A percentile compares a stretch with the other conserved stretches of the same genome.
Conservation (phyloP, 306 rosid genomes). For the Cucurbita maxima region DNA sequence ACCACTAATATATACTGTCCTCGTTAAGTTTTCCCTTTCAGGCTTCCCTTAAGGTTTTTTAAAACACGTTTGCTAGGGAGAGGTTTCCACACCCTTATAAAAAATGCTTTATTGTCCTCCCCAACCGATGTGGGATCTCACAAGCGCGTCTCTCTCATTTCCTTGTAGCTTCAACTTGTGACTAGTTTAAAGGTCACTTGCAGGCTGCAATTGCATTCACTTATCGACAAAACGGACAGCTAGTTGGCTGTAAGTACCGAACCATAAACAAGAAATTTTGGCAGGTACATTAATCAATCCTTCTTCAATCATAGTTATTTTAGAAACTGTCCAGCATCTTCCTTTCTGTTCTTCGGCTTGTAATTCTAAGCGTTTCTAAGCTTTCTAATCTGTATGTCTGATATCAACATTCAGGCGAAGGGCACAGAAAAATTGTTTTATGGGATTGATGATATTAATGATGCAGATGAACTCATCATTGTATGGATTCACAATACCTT, state of each 20-base stretch:
- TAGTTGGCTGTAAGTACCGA: conserved; percentile 84
- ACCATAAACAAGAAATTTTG: conserved; percentile 55
- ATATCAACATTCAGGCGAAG: conserved; percentile 44
- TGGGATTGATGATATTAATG: conserved; percentile 66
- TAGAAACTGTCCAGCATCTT: not conserved
- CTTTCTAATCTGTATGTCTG: not conserved
- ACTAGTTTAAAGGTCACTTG: conserved; percentile 12
- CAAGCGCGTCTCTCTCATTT: not conserved
- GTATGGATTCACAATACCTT: conserved; percentile 22
- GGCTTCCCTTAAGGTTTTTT: too few species aligned
- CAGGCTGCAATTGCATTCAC: conserved; percentile 72
- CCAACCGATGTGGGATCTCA: too few species aligned
- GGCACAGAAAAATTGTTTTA: conserved; percentile 57
- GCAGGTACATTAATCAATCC: conserved; percentile 42
- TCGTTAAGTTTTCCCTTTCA: too few species aligned
- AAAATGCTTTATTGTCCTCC: too few species aligned
- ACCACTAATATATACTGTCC: too few species aligned
- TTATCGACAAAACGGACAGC: conserved; percentile 47
- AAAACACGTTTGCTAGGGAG: too few species aligned
- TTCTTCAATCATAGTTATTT: not conserved
- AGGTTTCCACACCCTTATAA: too few species aligned
- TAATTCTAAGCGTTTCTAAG: not conserved
- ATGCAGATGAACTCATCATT: conserved; percentile 53
- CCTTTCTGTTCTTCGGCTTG: not conserved
- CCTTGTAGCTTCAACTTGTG: not conserved